Base-by-base conservation (phyloP, 352 stramenopile species). In the Blastocystis sp. region DNA sequence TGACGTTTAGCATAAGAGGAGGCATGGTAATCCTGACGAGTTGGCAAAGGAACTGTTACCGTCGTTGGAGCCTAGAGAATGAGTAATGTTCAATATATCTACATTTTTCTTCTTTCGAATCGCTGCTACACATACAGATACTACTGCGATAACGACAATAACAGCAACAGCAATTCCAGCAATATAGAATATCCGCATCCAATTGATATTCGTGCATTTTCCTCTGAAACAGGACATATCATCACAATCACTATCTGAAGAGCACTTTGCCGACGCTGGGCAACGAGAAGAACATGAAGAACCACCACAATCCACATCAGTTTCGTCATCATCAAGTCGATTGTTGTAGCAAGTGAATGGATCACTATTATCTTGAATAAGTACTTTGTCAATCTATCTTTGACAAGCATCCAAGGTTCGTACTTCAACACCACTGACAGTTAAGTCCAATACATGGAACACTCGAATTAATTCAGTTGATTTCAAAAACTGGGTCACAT, bases 131-230 rank as follows among this genome's bases (percentile, higher is more conserved):
- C 49, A 43, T 6, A 80, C 69, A 58, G 69, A 80, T 6, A 80
- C 24, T 5, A 80, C 46, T 3, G 52, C 51, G 43, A 80, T 61
- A 21, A 80, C 51, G 19, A 80, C 69, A 39, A 80, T 80, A 19
- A 80, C 69, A 42, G 43, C 69, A n/a, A 80, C 69, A 6, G 46
- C 69, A 43, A 59, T 59, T 27, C 69, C 49, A 19, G 69, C 69
- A 39, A 80, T 80, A 54, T 61, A 80, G 27, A 80, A 80, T 24
- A 80, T 63, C 21, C 69, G 69, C 51, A 27, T 80, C 69, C 69
- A 80, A 27, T 80, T 49, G 46, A 80, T 46, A n/a, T 42, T 52
- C 21, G 69, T 58, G 46, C 69, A 80, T 27, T 80, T 80, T n/a
- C 69, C 69, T 27, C 32, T 80, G 24, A 63, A 58, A 35, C 69